Base-by-base conservation (phyloP, 495 filamentous ascomycete species). In the Eremomyces bilateralis region DNA sequence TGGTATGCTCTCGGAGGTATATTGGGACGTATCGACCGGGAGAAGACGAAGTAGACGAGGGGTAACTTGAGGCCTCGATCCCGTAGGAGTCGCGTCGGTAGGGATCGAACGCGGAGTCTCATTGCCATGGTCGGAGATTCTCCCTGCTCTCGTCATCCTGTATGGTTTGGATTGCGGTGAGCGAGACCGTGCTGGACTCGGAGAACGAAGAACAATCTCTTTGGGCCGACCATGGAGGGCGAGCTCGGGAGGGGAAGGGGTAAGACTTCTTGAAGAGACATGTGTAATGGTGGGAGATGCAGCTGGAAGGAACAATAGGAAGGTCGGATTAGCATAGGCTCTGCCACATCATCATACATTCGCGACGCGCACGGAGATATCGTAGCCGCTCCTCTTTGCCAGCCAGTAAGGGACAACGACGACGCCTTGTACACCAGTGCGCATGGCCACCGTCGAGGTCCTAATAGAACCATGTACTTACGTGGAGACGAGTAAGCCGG, bases 21-120 rank as follows among this genome's bases (percentile, higher is more conserved):
- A 53, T 37, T 54, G 48, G 38, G 59, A 45, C 29, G 50, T 36
- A 44, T 60, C 57, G 27, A 50, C 48, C 17, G 52, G 52, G 19
- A 54, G 41, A 24, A 60, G 53, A 8, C 60, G 41, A 24, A 53
- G 58, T 6, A 61, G 48, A n/a, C n/a, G n/a, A n/a, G n/a, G n/a
- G n/a, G n/a, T n/a, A n/a, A n/a, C n/a, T n/a, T n/a, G n/a, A n/a
- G n/a, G n/a, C n/a, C n/a, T n/a, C n/a, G n/a, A n/a, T n/a, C n/a
- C n/a, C n/a, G n/a, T n/a, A n/a, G n/a, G n/a, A n/a, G n/a, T n/a
- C n/a, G 35, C 53, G 53, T 12, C 58, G 49, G 19, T 50, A 37
- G 19, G 58, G 58, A n/a, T 53, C 58, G 33, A 53, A 58, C 28
- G 44, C 42, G 16, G 53, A 54, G 29, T 40, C 30, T 46, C 46